Base-by-base conservation (phyloP, 305 asterid genomes). In the Ajuga reptans region DNA sequence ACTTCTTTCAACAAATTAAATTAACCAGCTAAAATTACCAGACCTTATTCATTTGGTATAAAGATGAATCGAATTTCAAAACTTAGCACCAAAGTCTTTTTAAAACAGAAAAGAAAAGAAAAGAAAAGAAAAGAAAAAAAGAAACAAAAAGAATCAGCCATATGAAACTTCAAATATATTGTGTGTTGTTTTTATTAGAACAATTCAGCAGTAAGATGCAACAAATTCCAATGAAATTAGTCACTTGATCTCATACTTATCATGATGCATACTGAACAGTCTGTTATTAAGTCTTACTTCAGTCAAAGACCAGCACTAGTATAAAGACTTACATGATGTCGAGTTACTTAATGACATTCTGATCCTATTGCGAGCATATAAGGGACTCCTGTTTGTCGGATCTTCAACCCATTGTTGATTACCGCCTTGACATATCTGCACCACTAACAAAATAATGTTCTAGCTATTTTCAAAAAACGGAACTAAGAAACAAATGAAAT, bases 351-450 rank as follows among this genome's bases (percentile, higher is more conserved):
- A 74, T 55, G 85, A 79, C 84, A 83, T 79, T 68, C 99, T 84
- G 85, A 93, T 93, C 85, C 97, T 83, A 72, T 93, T 93, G 74
- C 97, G 96, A 72, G 86, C 84, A 76, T 86, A 93, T 63, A 85
- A 41, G 54, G 84, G 72, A 68, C 85, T 93, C 81, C 52, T 81
- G 67, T 93, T 93, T 29, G 96, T 91, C 43, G 97, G 97, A 84
- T 93, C 99, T 81, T 90, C 99, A 71, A 93, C 92, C 95, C 97
- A 93, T 68, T 80, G 84, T 73, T 81, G 97, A 78, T 85, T 79
- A 67, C 78, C 84, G 59, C 76, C 84, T 73, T 51, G 77, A 71
- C 97, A 93, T 75, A 90, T 85, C 96, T 93, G 90, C 75, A 82
- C 75, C 64, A 75, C 39, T 11, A 63, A 68, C 72, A 74, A 46